phyloP scores from a whole-genome alignment of 495 filamentous ascomycete genomes.

The Penicillium turbatum region DNA sequence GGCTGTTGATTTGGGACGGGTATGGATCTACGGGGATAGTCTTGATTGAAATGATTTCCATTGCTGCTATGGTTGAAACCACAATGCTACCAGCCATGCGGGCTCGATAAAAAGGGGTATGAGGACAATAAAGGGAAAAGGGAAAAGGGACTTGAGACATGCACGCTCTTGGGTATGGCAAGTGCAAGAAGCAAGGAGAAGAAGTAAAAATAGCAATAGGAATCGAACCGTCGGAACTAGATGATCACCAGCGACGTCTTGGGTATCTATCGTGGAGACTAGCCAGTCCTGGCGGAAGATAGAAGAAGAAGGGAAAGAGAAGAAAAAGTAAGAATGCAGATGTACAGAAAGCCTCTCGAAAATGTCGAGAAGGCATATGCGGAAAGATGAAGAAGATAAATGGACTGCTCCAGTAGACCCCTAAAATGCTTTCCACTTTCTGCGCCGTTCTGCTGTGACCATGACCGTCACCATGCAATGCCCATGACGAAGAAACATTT shows the following conservation, averaged over 20 bases:
- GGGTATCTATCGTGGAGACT: neutral
- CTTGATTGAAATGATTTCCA: conserved; percentile 7
- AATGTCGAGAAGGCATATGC: conserved; percentile 4
- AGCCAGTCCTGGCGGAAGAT: neutral
- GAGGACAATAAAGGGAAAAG: conserved; percentile 11
- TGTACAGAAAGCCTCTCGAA: conserved; percentile 14
- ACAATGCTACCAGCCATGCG: conserved; percentile 22
- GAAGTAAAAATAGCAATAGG: conserved; percentile 4
- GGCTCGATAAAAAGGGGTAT: conserved; percentile 19
- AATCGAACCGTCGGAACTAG: neutral
- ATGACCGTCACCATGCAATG: conserved; percentile 29
- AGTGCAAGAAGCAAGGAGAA: conserved; percentile 14
- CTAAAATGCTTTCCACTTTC: conserved; percentile 28
- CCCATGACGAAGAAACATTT: conserved; percentile 32
- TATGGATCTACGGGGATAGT: neutral
- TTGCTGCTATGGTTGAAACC: conserved; percentile 16
- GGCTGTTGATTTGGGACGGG: too few relatives aligned
- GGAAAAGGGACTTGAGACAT: conserved; percentile 23
- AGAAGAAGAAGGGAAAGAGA: neutral
- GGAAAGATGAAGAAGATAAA: conserved; percentile 12
- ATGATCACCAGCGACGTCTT: too few relatives aligned
- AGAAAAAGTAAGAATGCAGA: conserved; percentile 5
- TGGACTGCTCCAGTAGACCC: conserved; percentile 27
- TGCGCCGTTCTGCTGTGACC: conserved; percentile 23
- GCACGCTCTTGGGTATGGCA: conserved; percentile 22